These are phyloP conservation scores for Lactarius akahatsu DNA, from an alignment of 768 basidiomycete genomes.

Conservation along the genomic window DNA sequence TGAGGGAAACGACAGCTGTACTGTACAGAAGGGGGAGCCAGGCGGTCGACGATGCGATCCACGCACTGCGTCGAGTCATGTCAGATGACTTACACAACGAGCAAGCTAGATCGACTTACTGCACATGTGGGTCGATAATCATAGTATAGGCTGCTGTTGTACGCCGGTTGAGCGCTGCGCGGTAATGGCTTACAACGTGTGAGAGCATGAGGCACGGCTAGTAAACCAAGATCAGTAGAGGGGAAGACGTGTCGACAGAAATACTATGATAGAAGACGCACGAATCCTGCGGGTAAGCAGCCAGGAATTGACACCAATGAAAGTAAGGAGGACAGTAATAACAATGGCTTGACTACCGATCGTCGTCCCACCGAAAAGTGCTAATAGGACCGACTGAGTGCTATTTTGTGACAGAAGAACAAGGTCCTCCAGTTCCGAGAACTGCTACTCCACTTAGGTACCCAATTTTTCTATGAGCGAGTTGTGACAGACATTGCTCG, in stretches of 20 bases:
- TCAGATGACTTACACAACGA: neutral
- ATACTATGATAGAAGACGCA: conserved; percentile 34
- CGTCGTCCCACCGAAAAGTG: neutral
- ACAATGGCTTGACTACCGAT: conserved; percentile 34
- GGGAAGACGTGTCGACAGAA: neutral
- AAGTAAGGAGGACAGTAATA: conserved; percentile 39
- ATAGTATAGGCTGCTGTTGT: conserved; percentile 41
- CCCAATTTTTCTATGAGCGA: too few relatives aligned
- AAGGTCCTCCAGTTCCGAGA: too few relatives aligned
- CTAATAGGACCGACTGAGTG: too few relatives aligned
- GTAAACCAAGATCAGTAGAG: neutral
- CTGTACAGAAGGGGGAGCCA: conserved; percentile 45
- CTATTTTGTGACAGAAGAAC: too few relatives aligned
- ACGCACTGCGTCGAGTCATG: conserved; percentile 23
- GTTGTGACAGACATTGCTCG: too few relatives aligned
- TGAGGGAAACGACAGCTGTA: conserved; percentile 39
- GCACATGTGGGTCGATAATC: conserved; percentile 37
- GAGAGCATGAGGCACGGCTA: conserved; percentile 15
- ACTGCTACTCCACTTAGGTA: too few relatives aligned
- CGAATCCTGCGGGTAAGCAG: conserved; percentile 51
- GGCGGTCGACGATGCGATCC: conserved; percentile 39
- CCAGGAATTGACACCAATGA: conserved; percentile 52
- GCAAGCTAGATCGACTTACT: conserved; percentile 21
- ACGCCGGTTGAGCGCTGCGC: neutral
- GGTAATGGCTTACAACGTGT: conserved; percentile 11